Base-by-base conservation (phyloP, 352 stramenopile genomes). In the Thraustochytrium striatum region DNA sequence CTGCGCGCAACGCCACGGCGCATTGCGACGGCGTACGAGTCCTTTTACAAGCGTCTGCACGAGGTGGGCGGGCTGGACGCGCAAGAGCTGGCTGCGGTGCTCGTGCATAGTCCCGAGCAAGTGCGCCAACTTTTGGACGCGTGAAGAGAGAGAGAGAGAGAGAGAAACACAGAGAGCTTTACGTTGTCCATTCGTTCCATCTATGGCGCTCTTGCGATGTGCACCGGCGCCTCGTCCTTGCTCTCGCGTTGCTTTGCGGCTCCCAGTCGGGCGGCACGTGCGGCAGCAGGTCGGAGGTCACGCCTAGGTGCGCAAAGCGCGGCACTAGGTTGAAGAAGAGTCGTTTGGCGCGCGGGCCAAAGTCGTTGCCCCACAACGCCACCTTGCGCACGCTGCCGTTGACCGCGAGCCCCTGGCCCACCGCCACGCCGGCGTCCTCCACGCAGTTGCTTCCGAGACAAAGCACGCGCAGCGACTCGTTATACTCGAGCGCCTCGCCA, bases 41-140 rank as follows among this genome's bases (percentile, higher is more conserved):
- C 65, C 9, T 75, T 75, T 25, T 72, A 75, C 52, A 21, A 25
- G 21, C 16, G 41, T 32, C 25, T 75, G 39, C 43, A 36, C 3
- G 65, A 75, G 28, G 0, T 28, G 11, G 28, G 65, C 50, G 65
- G 65, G 5, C 50, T 68, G 16, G 30, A 58, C 41, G 41, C 65
- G 19, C 41, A 30, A 21, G 41, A 75, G 65, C 65, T 75, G 16
- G 25, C 65, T 21, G 61, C 65, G 2, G 13, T 75, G 25, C 35
- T 75, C 8, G 13, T 75, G 9, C 65, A 75, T 7, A 38, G 39
- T 25, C 65, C 65, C 21, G 32, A 75, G 35, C 65, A 61, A 9
- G 65, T 75, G 28, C 65, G 65, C 32, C 65, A 75, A 32, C 65
- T 75, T 25, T 38, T 75, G 9, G 65, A 75, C 25, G 65, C 65